Evolutionary conservation across 2,329 filamentous ascomycete genomes (phyloP), one percentile per base, ranked within the genome.

Genomic region (Aspergillus quadricinctus): DNA sequence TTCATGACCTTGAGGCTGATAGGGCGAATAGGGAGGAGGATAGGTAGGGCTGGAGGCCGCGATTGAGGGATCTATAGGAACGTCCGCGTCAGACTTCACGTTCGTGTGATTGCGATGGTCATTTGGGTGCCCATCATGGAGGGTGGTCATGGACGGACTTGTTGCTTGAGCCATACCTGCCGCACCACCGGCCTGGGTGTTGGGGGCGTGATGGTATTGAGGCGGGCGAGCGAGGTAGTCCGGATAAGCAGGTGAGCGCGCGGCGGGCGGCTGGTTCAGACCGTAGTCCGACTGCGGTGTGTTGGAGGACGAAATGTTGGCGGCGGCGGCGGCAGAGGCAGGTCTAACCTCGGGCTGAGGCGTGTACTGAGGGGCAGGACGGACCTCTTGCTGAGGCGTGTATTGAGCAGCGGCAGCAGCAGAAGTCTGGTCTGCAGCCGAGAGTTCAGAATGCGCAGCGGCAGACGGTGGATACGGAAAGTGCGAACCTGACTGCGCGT

Each of bases 11-110:
- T 87, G 87, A 56, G 89, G 85, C 57, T 86, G 86, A 77, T 97
- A 97, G 37, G 92, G 90, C 66, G 92, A 93, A 76, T 96, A 95
- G 62, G 86, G 84, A 63, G 91, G 88, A 67, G 90, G 84, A 75
- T 96, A 97, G 69, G 90, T 92, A 59, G 93, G 92, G 82, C 91
- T 96, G 72, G 91, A 89, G 69, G 90, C 88, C 77, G 92, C 89
- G 75, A 97, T 96, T 76, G 92, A 95, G 72, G 92, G 92, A 95
- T 97, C 93, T 97, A 96, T 92, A 88, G 91, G 91, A 82, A 95
- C 86, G 87, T 91, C 88, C 85, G 84, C 85, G 91, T 96, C 90
- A 96, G 92, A 95, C 79, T 91, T 92, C 80, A 88, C 83, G 67
- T 69, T 75, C 69, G 73, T 69, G 76, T 83, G 81, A 80, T 84